A percentile compares a stretch with the other conserved stretches of the same genome.
phyloP scores from a whole-genome alignment of 2,329 filamentous ascomycete species.

The Pseudocercospora fuligena region DNA sequence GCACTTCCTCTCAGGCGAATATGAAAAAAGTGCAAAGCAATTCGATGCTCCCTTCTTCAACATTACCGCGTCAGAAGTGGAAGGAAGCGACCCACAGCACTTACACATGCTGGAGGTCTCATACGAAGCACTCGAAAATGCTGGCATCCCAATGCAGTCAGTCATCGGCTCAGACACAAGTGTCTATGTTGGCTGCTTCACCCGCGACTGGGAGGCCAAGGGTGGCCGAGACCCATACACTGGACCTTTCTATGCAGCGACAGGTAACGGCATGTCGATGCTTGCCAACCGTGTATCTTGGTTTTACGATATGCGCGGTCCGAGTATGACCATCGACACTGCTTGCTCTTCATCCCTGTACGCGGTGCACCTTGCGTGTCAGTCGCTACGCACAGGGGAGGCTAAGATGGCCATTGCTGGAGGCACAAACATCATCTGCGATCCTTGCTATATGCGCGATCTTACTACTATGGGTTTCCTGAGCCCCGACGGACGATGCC shows the following conservation, averaged over 20 bases:
- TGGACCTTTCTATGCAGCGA: constrained; percentile 26
- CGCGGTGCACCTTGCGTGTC: constrained; percentile 18
- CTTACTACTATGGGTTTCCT: constrained; percentile 29
- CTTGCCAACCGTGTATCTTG: constrained; percentile 20
- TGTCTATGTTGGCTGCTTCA: constrained; percentile 27
- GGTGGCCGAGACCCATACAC: constrained; percentile 22
- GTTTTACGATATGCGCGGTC: constrained; percentile 25
- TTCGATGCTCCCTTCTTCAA: constrained; percentile 24
- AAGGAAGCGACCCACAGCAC: constrained; percentile 12
- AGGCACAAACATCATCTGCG: constrained; percentile 15
- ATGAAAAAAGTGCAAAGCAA: constrained; percentile 7
- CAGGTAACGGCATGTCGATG: constrained; percentile 18
- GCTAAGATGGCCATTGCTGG: constrained; percentile 13
- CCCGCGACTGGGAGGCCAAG: constrained; percentile 23
- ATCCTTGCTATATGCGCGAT: background rate
- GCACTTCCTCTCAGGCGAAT: constrained; percentile 12
- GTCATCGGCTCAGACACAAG: constrained; percentile 20
- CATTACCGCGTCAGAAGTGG: constrained; percentile 10
- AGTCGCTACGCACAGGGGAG: constrained; percentile 14
- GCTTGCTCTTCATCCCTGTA: constrained; percentile 20
- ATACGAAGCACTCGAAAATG: constrained; percentile 24
- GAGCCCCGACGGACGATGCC: constrained; percentile 35
- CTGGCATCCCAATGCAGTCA: constrained; percentile 16
- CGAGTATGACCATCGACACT: constrained; percentile 27
- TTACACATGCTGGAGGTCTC: constrained; percentile 11